These are phyloP conservation scores for Fraxinus quadrangulata DNA, from an alignment of 257 asterid genomes.

Conservation along the genomic window DNA sequence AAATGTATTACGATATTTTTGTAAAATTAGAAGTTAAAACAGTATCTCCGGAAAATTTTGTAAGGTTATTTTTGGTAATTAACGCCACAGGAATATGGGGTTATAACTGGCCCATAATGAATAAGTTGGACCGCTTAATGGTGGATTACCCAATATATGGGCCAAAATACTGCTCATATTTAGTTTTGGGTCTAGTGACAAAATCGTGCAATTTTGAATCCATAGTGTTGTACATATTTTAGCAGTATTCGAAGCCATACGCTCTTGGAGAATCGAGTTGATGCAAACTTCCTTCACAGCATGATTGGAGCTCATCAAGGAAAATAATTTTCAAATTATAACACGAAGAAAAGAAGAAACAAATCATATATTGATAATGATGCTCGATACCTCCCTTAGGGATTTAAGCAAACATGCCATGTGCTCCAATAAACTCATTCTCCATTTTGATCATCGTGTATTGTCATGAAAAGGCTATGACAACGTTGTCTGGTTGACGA, in stretches of 20 bases:
- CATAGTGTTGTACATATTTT: not conserved
- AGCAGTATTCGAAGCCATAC: not conserved
- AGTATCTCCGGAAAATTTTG: too few species aligned
- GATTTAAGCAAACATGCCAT: too few species aligned
- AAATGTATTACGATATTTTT: too few species aligned
- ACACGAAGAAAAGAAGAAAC: not conserved
- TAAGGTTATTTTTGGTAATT: too few species aligned
- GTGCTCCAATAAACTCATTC: not conserved
- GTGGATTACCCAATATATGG: not conserved
- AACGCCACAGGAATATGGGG: not conserved
- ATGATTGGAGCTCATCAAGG: too few species aligned
- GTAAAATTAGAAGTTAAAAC: too few species aligned
- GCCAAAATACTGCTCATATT: not conserved
- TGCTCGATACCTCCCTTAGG: too few species aligned
- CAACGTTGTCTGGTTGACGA: constrained; percentile 46
- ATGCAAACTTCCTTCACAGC: not conserved
- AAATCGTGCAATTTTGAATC: not conserved
- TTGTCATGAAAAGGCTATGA: constrained; percentile 33
- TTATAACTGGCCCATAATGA: not conserved
- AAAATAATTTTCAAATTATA: too few species aligned
- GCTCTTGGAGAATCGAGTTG: not conserved
- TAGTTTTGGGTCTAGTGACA: not conserved
- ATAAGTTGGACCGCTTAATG: not conserved
- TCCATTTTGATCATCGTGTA: not conserved
- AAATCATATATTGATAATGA: too few species aligned